Percentiles rank a stretch among this genome's conserved stretches.
phyloP scores from a whole-genome alignment of 2,329 filamentous ascomycete species.

The Fusarium pseudonygamai region DNA sequence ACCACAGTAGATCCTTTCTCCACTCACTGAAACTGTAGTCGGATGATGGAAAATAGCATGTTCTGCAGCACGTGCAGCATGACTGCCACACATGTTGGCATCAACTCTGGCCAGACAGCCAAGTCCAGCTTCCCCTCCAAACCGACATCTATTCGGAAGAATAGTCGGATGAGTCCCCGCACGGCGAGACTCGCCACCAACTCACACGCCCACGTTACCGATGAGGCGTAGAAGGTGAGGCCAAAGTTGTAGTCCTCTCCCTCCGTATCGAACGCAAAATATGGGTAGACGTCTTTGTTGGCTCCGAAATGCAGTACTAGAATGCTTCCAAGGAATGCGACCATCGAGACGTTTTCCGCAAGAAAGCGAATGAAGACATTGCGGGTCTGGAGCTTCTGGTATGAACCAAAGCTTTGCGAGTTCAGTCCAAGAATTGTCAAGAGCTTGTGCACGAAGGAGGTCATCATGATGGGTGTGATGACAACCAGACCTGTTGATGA shows the following conservation, averaged over 20 bases:
- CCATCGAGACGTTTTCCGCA: slow-evolving; percentile 74
- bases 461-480: slow-evolving; percentile 72
- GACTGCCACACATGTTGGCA: slow-evolving; percentile 72
- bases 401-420: slow-evolving; percentile 68
- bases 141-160: slow-evolving; percentile 70
- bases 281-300: slow-evolving; percentile 75
- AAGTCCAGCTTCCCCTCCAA: slow-evolving; percentile 72
- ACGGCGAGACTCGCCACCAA: slow-evolving; percentile 69
- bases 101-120: slow-evolving; percentile 71
- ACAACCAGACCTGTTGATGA: slow-evolving; percentile 71
- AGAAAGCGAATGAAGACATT: slow-evolving; percentile 75
- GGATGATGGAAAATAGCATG: slow-evolving; percentile 76
- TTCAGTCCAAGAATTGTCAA: slow-evolving; percentile 65
- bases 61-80: slow-evolving; percentile 76
- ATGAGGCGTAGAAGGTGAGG: slow-evolving; percentile 70
- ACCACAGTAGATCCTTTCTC: slow-evolving; percentile 7
- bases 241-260: slow-evolving; percentile 66
- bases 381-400: slow-evolving; percentile 72
- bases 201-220: slow-evolving; percentile 74
- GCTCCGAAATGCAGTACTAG: slow-evolving; percentile 72
- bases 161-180: slow-evolving; percentile 64
- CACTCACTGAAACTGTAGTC: slow-evolving; percentile 64
- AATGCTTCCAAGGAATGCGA: slow-evolving; percentile 72
- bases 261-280: slow-evolving; percentile 69
- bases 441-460: slow-evolving; percentile 64